A percentile compares a stretch with the other conserved stretches of the same genome.
Conservation (phyloP, 2,329 filamentous ascomycete genomes). For the Alternaria sp. region DNA sequence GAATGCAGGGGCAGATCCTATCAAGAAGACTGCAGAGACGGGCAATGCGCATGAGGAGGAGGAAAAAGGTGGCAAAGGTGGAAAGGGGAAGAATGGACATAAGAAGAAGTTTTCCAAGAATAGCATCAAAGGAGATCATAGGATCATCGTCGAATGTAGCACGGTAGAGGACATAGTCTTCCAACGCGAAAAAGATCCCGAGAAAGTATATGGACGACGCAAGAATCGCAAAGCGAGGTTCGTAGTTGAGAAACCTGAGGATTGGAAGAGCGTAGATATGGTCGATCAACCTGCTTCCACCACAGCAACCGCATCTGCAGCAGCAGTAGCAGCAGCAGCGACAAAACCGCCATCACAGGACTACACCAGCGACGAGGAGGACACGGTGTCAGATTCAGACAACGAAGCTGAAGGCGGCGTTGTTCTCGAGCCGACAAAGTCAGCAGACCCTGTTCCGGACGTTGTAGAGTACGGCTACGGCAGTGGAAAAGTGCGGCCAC, state of each 20-base stretch:
- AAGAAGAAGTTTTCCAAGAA: conserved; percentile 38
- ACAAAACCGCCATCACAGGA: conserved; percentile 5
- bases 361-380: conserved; percentile 21
- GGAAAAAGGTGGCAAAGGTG: not conserved
- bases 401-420: conserved; percentile 28
- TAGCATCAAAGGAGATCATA: conserved; percentile 58
- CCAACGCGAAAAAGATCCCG: conserved; percentile 55
- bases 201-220: conserved; percentile 55
- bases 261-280: conserved; percentile 58
- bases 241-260: conserved; percentile 49
- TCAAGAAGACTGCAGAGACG: not conserved
- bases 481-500: conserved; percentile 48
- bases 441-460: conserved; percentile 14
- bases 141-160: conserved; percentile 60
- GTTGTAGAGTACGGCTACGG: conserved; percentile 37
- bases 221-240: conserved; percentile 56
- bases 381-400: conserved; percentile 26
- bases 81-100: conserved; percentile 27
- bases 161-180: conserved; percentile 63
- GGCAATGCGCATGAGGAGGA: not conserved
- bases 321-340: not conserved
- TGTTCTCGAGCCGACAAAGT: conserved; percentile 14
- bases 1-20: conserved; percentile 2
- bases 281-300: conserved; percentile 37
- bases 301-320: not conserved